Evolutionary conservation across 2,329 filamentous ascomycete genomes (phyloP).

Genomic region (Elsinoe australis): DNA sequence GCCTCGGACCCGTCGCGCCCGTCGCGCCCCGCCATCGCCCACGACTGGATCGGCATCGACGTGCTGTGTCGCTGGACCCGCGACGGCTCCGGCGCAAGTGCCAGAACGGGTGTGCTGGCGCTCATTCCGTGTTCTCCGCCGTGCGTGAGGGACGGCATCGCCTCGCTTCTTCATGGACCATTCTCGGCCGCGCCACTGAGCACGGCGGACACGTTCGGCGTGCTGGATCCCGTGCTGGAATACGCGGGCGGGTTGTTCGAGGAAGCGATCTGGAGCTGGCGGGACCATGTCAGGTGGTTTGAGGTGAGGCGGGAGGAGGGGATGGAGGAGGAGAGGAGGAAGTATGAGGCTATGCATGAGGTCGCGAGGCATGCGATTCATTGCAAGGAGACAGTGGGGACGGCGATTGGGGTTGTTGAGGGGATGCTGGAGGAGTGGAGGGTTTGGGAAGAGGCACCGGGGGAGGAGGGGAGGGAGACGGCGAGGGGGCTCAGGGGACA

Average conservation of each 20-base stretch:
- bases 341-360: conserved; percentile 23
- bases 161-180: neutral
- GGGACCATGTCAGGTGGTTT: conserved; percentile 20
- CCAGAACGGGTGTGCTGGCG: neutral
- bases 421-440: conserved; percentile 14
- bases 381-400: conserved; percentile 21
- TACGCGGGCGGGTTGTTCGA: conserved; percentile 20
- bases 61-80: neutral
- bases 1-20: neutral
- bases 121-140: neutral
- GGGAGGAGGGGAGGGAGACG: conserved; percentile 11
- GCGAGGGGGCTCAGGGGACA: conserved; percentile 16
- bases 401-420: conserved; percentile 20
- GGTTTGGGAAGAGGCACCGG: neutral
- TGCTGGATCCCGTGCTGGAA: conserved; percentile 20
- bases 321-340: neutral
- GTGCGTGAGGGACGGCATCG: neutral
- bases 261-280: conserved; percentile 21
- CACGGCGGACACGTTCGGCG: conserved; percentile 14
- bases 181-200: neutral
- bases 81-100: neutral
- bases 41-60: neutral
- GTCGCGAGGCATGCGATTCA: conserved; percentile 23
- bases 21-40: neutral
- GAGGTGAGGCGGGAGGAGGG: conserved; percentile 18